These are phyloP conservation scores for Aristolochia californica DNA, from an alignment of 164 flowering plant genomes.

Conservation along the genomic window DNA sequence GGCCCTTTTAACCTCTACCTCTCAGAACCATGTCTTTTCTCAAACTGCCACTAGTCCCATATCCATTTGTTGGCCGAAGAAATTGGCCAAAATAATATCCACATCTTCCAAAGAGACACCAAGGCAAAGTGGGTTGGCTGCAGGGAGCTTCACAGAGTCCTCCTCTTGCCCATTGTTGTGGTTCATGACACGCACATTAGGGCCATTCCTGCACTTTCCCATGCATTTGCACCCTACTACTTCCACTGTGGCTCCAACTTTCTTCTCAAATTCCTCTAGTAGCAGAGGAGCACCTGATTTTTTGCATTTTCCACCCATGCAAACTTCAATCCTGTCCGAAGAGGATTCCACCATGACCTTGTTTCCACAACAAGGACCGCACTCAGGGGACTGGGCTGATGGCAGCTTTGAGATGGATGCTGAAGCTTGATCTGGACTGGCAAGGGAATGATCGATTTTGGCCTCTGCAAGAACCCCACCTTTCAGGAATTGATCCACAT, in stretches of 20 bases:
- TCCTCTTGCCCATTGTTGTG: constrained; percentile 3
- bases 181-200: constrained; percentile 53
- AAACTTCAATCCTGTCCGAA: constrained; percentile 69
- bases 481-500: neutral
- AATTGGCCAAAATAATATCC: constrained; percentile 27
- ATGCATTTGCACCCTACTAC: constrained; percentile 88
- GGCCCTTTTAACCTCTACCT: no score
- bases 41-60: constrained; percentile 12
- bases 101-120: constrained; percentile 56
- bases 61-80: constrained; percentile 18
- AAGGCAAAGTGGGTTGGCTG: constrained; percentile 25
- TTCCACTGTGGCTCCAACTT: constrained; percentile 34
- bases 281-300: constrained; percentile 50
- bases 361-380: neutral
- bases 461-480: neutral
- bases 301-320: constrained; percentile 88
- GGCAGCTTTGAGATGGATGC: no score
- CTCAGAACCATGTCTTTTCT: neutral
- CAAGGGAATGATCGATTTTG: no score
- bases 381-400: no score
- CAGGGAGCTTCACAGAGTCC: constrained; percentile 14
- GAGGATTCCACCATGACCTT: no score
- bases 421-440: no score
- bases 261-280: constrained; percentile 47
- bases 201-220: constrained; percentile 77